Evolutionary conservation across 2,329 filamentous ascomycete species (phyloP).

Genomic region (Trichoderma sp.): DNA sequence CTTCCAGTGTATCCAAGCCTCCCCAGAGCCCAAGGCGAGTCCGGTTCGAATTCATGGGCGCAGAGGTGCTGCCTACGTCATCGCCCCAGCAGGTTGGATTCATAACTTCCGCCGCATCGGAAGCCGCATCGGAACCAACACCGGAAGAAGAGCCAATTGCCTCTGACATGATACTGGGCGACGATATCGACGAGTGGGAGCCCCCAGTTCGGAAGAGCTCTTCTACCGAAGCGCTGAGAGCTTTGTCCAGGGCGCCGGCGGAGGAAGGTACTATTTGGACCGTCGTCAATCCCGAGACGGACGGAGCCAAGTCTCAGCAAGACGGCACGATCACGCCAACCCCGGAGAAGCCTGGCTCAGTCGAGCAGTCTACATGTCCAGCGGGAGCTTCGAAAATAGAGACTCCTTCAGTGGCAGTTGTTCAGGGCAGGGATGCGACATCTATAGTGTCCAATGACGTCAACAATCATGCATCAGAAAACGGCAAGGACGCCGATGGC

Average conservation of each 20-base stretch:
- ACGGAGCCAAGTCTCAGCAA: conserved; percentile 26
- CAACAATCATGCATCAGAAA: background rate
- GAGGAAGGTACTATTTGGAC: conserved; percentile 52
- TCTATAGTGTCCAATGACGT: background rate
- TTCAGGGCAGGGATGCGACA: background rate
- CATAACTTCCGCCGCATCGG: conserved; percentile 29
- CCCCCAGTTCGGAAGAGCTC: conserved; percentile 52
- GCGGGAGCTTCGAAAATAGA: background rate
- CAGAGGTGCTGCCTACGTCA: conserved; percentile 58
- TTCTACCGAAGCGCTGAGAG: conserved; percentile 52
- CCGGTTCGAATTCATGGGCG: conserved; percentile 59
- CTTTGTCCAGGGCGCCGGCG: conserved; percentile 49
- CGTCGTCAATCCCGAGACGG: conserved; percentile 40
- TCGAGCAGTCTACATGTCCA: background rate
- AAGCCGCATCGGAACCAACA: conserved; percentile 27
- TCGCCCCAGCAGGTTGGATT: conserved; percentile 46
- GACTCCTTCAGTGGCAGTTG: background rate
- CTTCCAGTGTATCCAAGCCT: conserved; percentile 50
- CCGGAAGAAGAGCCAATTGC: conserved; percentile 28
- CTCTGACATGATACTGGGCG: conserved; percentile 34
- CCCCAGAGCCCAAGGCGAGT: conserved; percentile 57
- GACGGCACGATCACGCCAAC: background rate
- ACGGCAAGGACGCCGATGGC: conserved; percentile 28
- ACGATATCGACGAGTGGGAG: conserved; percentile 40
- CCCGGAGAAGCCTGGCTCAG: background rate